Evolutionary conservation across 2,329 filamentous ascomycete genomes (phyloP).

Genomic region (Fusarium keratoplasticum): DNA sequence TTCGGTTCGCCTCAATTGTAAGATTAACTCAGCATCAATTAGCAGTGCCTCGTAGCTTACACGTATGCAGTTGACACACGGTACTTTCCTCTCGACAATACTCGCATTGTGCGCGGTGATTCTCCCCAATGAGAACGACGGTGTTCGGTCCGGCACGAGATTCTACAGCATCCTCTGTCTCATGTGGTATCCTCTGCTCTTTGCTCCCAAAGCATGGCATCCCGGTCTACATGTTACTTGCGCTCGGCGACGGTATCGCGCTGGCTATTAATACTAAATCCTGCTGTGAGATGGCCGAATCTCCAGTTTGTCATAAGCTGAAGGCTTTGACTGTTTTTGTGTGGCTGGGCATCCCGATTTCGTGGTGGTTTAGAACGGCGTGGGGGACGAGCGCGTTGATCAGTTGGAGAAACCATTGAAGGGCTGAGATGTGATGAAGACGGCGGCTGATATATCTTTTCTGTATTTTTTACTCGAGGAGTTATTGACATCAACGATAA

Average conservation of each 20-base stretch:
- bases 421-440: accelerated
- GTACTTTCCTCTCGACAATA: neutral
- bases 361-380: neutral
- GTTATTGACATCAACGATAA: neutral
- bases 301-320: neutral
- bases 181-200: neutral
- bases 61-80: neutral
- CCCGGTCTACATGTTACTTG: neutral
- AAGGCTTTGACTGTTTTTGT: neutral
- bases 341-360: neutral
- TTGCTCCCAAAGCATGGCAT: neutral
- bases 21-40: neutral
- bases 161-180: neutral
- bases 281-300: neutral
- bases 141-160: neutral
- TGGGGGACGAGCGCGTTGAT: neutral
- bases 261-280: neutral
- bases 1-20: neutral
- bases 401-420: neutral
- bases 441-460: neutral
- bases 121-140: neutral
- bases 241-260: neutral
- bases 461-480: neutral
- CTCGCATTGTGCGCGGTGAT: neutral
- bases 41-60: neutral